Base-by-base conservation (phyloP, 768 basidiomycete species). In the Macrolepiota fuliginosa region DNA sequence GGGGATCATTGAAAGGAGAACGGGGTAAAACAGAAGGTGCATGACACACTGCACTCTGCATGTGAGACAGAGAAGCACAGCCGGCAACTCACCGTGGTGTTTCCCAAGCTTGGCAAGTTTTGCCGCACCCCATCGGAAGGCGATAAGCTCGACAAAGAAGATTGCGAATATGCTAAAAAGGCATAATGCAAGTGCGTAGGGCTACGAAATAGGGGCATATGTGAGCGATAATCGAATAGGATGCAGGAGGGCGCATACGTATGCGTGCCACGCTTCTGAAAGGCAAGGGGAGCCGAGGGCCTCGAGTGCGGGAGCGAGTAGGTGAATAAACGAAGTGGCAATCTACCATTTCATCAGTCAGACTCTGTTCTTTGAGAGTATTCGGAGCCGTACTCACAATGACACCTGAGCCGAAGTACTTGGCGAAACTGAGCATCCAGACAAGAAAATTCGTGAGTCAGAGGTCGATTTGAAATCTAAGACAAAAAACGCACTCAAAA, bases 381-480 rank as follows among this genome's bases (percentile, higher is more conserved):
- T 51, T 27, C 47, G 13, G 36, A 35, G 51, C 54, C 13, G 42
- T 40, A 77, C 88, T 67, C 61, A 91, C 90, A 66, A 93, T 92
- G 53, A 93, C 90, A 25, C 94, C 94, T 13, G 91, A 93, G 27
- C 94, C 94, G 73, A 96, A 95, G 54, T 89, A 94, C 73, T 93
- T 94, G 35, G 91, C 88, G 71, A 94, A 92, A 54, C 90, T 91
- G 36, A 12, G 36, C 36, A 29, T n/a, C 19, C 17, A 10, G 2
- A 61, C 19, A 24, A 45, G 19, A 19, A n/a, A 45, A n/a, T 2
- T 19, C 11, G 12, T 17, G 54, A 42, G 67, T 63, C 42, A 70
- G 64, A 51, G 17, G 62, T 36, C 36, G 53, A 22, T 17, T 12
- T 37, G 22, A 22, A 57, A 49, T 4, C 42, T 54, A 39, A 17